Conservation (phyloP, 495 filamentous ascomycete genomes). For the Alectoria sarmentosa region DNA sequence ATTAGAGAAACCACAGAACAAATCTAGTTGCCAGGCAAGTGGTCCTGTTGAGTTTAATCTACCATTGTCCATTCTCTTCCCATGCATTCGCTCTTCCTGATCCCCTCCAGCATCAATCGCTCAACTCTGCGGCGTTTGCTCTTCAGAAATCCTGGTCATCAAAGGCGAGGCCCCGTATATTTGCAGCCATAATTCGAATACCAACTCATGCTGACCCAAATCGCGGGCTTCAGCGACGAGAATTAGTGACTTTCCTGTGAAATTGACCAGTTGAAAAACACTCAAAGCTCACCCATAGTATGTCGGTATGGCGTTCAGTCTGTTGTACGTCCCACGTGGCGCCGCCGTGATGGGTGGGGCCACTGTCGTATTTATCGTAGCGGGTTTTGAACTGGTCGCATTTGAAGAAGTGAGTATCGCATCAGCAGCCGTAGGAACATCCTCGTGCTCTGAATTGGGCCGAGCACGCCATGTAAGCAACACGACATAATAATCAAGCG, state of each 20-base stretch:
- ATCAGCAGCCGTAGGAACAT: neutral
- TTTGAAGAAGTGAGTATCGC: neutral
- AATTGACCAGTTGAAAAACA: neutral
- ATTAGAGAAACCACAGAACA: neutral
- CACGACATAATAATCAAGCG: conserved; percentile 19
- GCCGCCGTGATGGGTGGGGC: neutral
- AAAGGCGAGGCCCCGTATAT: neutral
- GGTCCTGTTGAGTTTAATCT: neutral
- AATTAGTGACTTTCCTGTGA: neutral
- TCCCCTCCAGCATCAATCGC: neutral
- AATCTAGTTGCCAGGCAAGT: neutral
- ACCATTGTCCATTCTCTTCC: neutral
- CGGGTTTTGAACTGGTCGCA: neutral
- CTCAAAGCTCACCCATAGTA: conserved; percentile 4
- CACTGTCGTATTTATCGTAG: neutral
- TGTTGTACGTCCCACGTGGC: neutral
- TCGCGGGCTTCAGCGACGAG: neutral
- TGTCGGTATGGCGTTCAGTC: neutral
- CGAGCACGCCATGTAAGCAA: conserved; percentile 8
- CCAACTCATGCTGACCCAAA: neutral
- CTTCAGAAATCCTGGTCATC: neutral
- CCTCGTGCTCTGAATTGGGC: neutral
- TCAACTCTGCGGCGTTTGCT: neutral
- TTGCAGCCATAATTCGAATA: neutral
- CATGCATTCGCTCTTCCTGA: neutral